These are phyloP conservation scores for Pythium pyrilobum DNA, from an alignment of 352 stramenopile species.

Conservation along the genomic window DNA sequence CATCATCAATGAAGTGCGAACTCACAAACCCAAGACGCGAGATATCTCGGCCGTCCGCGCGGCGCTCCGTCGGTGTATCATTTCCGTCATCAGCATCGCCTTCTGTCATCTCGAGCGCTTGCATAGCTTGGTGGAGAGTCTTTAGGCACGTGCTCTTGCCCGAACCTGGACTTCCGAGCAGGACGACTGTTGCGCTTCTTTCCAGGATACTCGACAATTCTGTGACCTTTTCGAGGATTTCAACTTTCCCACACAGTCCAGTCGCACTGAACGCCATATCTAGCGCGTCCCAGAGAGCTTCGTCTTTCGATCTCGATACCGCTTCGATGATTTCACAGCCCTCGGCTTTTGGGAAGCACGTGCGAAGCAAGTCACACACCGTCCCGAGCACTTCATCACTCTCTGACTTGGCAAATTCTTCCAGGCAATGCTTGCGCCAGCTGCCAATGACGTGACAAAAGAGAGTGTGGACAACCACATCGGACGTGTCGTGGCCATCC, in stretches of 20 bases:
- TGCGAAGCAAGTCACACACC: constrained; percentile 5
- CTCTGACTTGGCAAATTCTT: no score
- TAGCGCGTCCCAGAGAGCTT: constrained; percentile 37
- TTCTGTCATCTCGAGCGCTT: constrained; percentile 34
- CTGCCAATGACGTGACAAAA: constrained; percentile 18
- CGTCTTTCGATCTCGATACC: constrained; percentile 17
- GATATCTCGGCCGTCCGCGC: background rate
- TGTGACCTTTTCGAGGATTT: constrained; percentile 26
- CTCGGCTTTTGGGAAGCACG: constrained; percentile 24
- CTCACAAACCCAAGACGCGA: constrained; percentile 10
- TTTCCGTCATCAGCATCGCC: background rate
- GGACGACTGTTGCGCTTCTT: constrained; percentile 21
- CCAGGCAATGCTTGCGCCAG: background rate
- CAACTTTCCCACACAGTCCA: constrained; percentile 3
- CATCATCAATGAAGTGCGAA: background rate
- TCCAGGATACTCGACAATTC: constrained; percentile 35
- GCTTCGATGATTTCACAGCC: constrained; percentile 18
- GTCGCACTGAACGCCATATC: constrained; percentile 37
- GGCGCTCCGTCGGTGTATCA: background rate
- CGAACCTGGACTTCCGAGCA: constrained; percentile 30
- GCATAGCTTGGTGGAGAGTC: constrained; percentile 39
- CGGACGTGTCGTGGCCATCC: constrained; percentile 7
- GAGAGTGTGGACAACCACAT: constrained; percentile 19
- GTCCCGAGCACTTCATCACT: background rate
- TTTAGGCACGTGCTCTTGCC: constrained; percentile 52